Evolutionary conservation across 805 yeast genomes (phyloP).

Genomic region (Pichia ethanolica): DNA sequence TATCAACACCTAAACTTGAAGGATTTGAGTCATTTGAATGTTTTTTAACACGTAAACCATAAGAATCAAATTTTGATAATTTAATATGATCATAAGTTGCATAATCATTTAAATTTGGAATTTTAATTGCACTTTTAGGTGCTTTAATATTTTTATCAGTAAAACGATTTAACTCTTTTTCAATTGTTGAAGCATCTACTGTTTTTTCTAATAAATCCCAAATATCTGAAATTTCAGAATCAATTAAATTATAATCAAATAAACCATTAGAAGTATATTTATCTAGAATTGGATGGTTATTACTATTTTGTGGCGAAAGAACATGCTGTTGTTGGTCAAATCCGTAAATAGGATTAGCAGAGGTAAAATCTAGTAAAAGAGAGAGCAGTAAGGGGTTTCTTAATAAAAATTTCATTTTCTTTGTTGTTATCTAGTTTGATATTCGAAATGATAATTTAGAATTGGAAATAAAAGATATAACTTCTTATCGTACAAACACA

Average conservation of each 20-base stretch:
- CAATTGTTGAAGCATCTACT: conserved; percentile 2
- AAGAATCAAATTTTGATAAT: conserved; percentile 14
- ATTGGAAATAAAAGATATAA: too few species aligned
- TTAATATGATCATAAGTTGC: conserved; percentile 4
- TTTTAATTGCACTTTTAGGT: conserved; percentile 3
- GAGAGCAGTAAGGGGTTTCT: too few species aligned
- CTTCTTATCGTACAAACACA: too few species aligned
- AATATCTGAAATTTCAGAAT: conserved; percentile 3
- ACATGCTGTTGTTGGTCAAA: conserved; percentile 1
- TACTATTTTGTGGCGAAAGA: not conserved
- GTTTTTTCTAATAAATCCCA: conserved; percentile 10
- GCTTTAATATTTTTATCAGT: conserved; percentile 2
- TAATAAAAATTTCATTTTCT: too few species aligned
- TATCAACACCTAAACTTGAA: conserved; percentile 65
- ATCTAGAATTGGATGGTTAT: conserved; percentile 6
- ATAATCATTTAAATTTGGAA: not conserved
- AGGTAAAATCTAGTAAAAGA: not conserved
- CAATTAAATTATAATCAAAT: not conserved
- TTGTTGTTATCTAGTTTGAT: too few species aligned
- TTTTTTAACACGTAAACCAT: conserved; percentile 19
- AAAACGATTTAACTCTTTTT: not conserved
- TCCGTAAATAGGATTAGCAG: conserved; percentile 4
- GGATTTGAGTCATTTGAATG: conserved; percentile 35
- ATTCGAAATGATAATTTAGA: too few species aligned
- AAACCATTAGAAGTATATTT: conserved; percentile 8